phyloP scores from a whole-genome alignment of 371 early-diverging fungal species.

The Rhizopus arrhizus region DNA sequence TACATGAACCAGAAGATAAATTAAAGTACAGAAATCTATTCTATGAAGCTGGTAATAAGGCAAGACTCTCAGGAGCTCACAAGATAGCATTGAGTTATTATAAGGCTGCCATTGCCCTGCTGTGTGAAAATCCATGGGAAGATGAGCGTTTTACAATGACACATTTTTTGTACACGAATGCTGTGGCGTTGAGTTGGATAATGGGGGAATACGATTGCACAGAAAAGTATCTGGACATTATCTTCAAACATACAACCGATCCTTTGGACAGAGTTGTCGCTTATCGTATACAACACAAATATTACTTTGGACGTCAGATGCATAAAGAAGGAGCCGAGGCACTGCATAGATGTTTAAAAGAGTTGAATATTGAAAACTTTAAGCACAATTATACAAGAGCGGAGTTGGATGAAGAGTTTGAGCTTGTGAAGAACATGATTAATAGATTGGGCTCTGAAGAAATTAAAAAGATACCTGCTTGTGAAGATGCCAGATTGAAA shows the following conservation, averaged over 20 bases:
- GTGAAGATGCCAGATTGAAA: slow-evolving; percentile 29
- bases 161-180: slow-evolving; percentile 34
- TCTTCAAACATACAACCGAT: slow-evolving; percentile 34
- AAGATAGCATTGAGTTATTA: slow-evolving; percentile 40
- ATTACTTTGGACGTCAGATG: slow-evolving; percentile 41
- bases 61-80: slow-evolving; percentile 46
- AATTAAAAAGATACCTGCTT: slow-evolving; percentile 18
- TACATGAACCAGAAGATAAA: slow-evolving; percentile 26
- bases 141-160: slow-evolving; percentile 21
- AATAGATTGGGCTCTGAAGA: slow-evolving; percentile 23
- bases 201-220: slow-evolving; percentile 42
- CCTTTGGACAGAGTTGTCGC: slow-evolving; percentile 42
- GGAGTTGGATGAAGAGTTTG: slow-evolving; percentile 23
- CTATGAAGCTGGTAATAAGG: slow-evolving; percentile 40
- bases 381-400: slow-evolving; percentile 17
- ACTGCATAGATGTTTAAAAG: slow-evolving; percentile 32
- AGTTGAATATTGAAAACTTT: slow-evolving; percentile 30
- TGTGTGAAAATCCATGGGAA: slow-evolving; percentile 25
- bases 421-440: slow-evolving; percentile 18
- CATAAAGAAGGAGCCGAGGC: slow-evolving; percentile 33
- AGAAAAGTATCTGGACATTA: slow-evolving; percentile 27
- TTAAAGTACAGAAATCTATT: slow-evolving; percentile 27
- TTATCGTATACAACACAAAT: slow-evolving; percentile 40
- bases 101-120: slow-evolving; percentile 35
- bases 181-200: slow-evolving; percentile 43